Conservation (phyloP, 257 asterid genomes). For the Coffea eugenioides region DNA sequence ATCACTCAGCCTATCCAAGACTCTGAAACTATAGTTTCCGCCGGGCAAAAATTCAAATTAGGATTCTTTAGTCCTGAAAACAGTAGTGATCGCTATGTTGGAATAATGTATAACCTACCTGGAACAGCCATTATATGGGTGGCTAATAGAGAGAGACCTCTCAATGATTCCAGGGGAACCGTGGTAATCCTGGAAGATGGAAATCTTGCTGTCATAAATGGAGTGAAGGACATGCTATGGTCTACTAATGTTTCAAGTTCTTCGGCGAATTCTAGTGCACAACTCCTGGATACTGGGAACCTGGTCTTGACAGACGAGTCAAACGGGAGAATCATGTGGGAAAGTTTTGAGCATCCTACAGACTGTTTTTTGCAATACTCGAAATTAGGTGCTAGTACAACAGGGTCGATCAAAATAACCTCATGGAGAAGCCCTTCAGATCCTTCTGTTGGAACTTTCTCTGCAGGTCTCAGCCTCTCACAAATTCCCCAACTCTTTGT, state of each 20-base stretch:
- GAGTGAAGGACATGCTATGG: conserved; percentile 35
- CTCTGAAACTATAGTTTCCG: conserved; percentile 23
- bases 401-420: conserved; percentile 17
- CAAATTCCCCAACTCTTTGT: too few relatives aligned
- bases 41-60: conserved; percentile 21
- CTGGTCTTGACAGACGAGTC: conserved; percentile 23
- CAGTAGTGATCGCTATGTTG: conserved; percentile 26
- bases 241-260: conserved; percentile 32
- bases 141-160: conserved; percentile 53
- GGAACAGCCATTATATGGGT: conserved; percentile 41
- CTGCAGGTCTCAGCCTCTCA: too few relatives aligned
- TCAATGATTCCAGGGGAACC: conserved; percentile 35
- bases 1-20: conserved; percentile 19
- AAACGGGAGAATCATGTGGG: conserved; percentile 38
- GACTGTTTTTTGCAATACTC: conserved; percentile 41
- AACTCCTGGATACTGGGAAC: conserved; percentile 24
- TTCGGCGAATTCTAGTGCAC: conserved; percentile 30
- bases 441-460: conserved; percentile 26
- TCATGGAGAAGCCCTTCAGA: conserved; percentile 46
- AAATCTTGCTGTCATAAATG: conserved; percentile 37
- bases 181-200: conserved; percentile 41
- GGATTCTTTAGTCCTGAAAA: conserved; percentile 35
- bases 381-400: conserved; percentile 36
- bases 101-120: conserved; percentile 31
- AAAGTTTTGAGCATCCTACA: conserved; percentile 38